Evolutionary conservation across 2,329 filamentous ascomycete species (phyloP), one percentile per base, ranked within the genome.

Genomic region (Xylaria sp.): DNA sequence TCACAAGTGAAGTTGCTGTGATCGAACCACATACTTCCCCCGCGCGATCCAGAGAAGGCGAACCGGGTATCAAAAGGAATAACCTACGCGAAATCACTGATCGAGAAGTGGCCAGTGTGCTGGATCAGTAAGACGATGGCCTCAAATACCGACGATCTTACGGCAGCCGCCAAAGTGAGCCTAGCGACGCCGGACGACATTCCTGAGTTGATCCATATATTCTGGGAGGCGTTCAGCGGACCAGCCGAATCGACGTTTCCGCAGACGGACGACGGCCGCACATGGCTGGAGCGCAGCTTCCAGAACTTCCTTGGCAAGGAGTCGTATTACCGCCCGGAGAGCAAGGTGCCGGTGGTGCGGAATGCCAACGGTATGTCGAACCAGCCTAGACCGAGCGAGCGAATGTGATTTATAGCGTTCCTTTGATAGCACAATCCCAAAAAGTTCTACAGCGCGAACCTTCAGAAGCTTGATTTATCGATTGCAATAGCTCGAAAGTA

Each of bases 271-370:
- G 59, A 49, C 29, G 69, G 67, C 8, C 67, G 66, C 21, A 59
- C 58, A 35, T 71, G 67, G 68, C 62, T 71, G 1, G 59, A 69
- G 57, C 65, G 69, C 44, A 68, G 67, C 44, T 71, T 72, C 37
- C 51, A 68, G 35, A 71, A 69, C 41, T 70, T 69, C 56, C 57
- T 71, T 2, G 60, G 63, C 38, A 55, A 58, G 33, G 63, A 62
- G 43, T 71, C 67, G 17, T 67, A 66, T 33, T 71, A 68, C 41
- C 67, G 58, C 19, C 62, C 67, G 2, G 62, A 69, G 54, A 54
- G 58, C 17, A 68, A 67, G 60, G 52, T 71, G 6, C 67, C 67
- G 1, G 64, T 71, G 1, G 62, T 69, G 27, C 63, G 67, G 46
- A 67, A 66, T 43, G 38, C 65, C 3, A 69, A 68, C 23, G 63